phyloP scores from a whole-genome alignment of 2,329 filamentous ascomycete genomes.

The Penicillium corylophilum region DNA sequence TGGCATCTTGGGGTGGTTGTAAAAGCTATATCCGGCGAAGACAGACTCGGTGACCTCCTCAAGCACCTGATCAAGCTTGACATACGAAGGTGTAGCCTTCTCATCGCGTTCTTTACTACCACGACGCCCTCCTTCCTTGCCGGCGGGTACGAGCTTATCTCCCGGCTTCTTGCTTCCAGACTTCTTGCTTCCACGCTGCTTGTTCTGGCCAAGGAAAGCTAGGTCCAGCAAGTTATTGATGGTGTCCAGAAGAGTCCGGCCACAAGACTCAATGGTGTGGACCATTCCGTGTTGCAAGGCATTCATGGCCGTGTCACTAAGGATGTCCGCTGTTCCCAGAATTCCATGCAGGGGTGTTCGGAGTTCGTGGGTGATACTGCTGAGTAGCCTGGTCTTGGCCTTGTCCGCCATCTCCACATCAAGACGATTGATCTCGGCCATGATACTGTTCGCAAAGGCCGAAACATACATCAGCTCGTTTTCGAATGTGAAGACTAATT shows the following conservation, averaged over 20 bases:
- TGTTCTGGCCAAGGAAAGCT: slow-evolving; percentile 2
- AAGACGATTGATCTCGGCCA: slow-evolving; percentile 31
- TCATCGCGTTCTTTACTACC: not conserved
- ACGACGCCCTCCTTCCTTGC: not conserved
- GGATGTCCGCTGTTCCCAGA: slow-evolving; percentile 9
- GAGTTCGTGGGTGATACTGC: slow-evolving; percentile 36
- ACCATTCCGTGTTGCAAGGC: slow-evolving; percentile 30
- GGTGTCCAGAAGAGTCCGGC: slow-evolving; percentile 41
- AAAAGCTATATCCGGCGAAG: slow-evolving; percentile 28
- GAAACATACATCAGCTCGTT: slow-evolving; percentile 28
- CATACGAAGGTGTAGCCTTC: slow-evolving; percentile 3
- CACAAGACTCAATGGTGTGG: slow-evolving; percentile 41
- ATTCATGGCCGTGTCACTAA: slow-evolving; percentile 15
- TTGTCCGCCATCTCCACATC: slow-evolving; percentile 29
- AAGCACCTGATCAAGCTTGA: slow-evolving; percentile 21
- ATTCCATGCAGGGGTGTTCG: slow-evolving; percentile 32
- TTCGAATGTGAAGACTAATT: slow-evolving; percentile 24
- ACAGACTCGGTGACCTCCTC: slow-evolving; percentile 27
- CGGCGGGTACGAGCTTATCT: not conserved
- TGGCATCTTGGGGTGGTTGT: slow-evolving; percentile 12
- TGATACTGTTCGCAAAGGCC: slow-evolving; percentile 32
- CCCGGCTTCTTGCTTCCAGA: not conserved
- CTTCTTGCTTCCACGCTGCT: not conserved
- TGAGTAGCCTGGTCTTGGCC: slow-evolving; percentile 33
- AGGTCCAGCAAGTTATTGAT: slow-evolving; percentile 47